These are phyloP conservation scores for Narthecium ossifragum DNA, from an alignment of 106 monocot species.

Conservation along the genomic window DNA sequence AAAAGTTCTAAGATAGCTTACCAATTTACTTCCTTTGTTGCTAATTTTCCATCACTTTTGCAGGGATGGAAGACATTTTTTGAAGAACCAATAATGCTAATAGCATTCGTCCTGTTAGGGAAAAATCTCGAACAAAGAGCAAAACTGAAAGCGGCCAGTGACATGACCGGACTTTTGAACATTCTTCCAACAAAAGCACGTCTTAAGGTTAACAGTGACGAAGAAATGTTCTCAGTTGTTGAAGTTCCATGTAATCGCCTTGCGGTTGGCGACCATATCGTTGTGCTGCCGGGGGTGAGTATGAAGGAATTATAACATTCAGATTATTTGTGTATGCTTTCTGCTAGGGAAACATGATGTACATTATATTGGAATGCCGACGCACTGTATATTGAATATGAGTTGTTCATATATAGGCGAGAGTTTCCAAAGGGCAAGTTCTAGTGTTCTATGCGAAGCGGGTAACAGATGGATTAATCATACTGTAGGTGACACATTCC, in stretches of 20 bases:
- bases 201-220: conserved; percentile 52
- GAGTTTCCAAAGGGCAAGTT: no score
- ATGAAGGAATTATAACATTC: no score
- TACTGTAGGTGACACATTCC: no score
- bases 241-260: conserved; percentile 89
- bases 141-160: conserved; percentile 97
- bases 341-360: no score
- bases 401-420: no score
- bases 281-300: conserved; percentile 91
- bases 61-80: conserved; percentile 99
- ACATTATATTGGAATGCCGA: no score
- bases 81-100: conserved; percentile 98
- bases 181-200: conserved; percentile 94
- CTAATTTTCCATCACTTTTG: conserved; percentile 6
- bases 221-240: conserved; percentile 38
- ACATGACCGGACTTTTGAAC: conserved; percentile 94
- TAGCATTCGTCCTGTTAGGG: conserved; percentile 96
- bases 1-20: no score
- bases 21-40: conserved; percentile 8
- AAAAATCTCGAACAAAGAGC: conserved; percentile 99
- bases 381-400: no score
- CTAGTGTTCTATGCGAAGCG: no score
- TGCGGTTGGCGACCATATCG: conserved; percentile 72
- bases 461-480: no score
- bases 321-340: no score